Evolutionary conservation across 495 filamentous ascomycete species (phyloP).

Genomic region (Extremus antarcticus): DNA sequence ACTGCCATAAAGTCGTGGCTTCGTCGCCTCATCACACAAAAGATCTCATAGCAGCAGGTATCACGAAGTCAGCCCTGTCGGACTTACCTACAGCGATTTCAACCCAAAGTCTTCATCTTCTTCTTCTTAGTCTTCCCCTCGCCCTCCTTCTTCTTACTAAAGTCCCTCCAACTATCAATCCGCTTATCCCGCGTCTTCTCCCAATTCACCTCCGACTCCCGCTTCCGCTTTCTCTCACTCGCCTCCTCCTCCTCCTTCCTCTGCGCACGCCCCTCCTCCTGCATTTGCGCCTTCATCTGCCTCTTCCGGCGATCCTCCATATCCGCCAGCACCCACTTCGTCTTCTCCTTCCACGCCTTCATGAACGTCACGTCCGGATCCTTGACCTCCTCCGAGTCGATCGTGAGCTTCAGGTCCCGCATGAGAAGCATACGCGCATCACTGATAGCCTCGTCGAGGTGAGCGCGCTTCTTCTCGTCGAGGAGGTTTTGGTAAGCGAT

Average conservation of each 20-base stretch:
- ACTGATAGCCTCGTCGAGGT: slow-evolving; percentile 87
- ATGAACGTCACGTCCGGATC: slow-evolving; percentile 64
- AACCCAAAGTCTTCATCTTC: slow-evolving; percentile 82
- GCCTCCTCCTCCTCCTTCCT: slow-evolving; percentile 77
- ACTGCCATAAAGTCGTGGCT: background rate
- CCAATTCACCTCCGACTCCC: slow-evolving; percentile 88
- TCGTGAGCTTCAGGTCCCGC: slow-evolving; percentile 82
- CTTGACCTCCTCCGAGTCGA: slow-evolving; percentile 70
- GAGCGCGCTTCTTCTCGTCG: slow-evolving; percentile 81
- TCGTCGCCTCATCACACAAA: background rate
- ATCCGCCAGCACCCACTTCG: slow-evolving; percentile 82
- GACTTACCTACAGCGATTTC: no score
- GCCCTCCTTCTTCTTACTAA: slow-evolving; percentile 44
- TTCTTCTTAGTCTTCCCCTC: slow-evolving; percentile 53
- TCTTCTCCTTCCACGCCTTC: slow-evolving; percentile 80
- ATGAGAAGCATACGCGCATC: slow-evolving; percentile 92
- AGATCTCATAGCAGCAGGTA: no score
- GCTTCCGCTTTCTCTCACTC: slow-evolving; percentile 78
- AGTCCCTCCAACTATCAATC: slow-evolving; percentile 91
- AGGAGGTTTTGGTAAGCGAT: slow-evolving; percentile 84
- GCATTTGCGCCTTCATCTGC: slow-evolving; percentile 87
- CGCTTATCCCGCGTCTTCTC: slow-evolving; percentile 82
- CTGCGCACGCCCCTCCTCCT: slow-evolving; percentile 90
- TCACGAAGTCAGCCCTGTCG: no score
- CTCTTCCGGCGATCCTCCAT: slow-evolving; percentile 75